Evolutionary conservation across 345 rosid species (phyloP), one percentile per base, ranked within the genome.

Genomic region (Arabidopsis arenosa): DNA sequence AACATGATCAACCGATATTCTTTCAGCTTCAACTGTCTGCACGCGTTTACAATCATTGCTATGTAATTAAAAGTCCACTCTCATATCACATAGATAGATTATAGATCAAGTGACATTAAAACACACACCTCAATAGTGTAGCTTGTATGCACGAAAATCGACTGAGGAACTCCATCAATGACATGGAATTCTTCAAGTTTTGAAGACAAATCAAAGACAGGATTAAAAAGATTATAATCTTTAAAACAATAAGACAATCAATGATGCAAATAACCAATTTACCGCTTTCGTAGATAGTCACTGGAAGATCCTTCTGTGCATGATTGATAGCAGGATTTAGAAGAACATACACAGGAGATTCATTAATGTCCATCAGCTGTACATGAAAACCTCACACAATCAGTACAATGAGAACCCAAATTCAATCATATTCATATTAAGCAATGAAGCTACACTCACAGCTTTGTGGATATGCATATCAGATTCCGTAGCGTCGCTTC

Each of bases 1-100:
- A 71, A 95, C 97, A 82, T 94, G 98, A 85, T 94, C 98, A 13
- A 94, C 96, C 32, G 97, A 94, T 66, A 92, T 94, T 75, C 99
- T 65, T 81, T 95, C 98, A 76, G 97, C 97, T 83, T 92, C 97
- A 7, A 95, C 99, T 6, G 98, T 92, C 98, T 94, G 68, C 32
- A 69, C 5, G 9, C 1, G 2, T 58, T 51, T 6, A 68, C 35
- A 73, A 57, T 6, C 11, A 48, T 26, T 6, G 17, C 23, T 0
- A 60, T 58, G 33, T n/a, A 7, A 66, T 5, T 6, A 4, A 45
- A 48, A 6, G 14, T 13, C 61, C 48, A 6, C 26, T 78, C 39
- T 32, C 30, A 59, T 28, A 59, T 44, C n/a, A 12, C 14, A 58
- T 6, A 58, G 51, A 66, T 14, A 47, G 28, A 52, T 8, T 6